A percentile compares a stretch with the other conserved stretches of the same genome.
Evolutionary conservation across 202 grass and related monocot genomes (phyloP).

Genomic region (Setaria italica): DNA sequence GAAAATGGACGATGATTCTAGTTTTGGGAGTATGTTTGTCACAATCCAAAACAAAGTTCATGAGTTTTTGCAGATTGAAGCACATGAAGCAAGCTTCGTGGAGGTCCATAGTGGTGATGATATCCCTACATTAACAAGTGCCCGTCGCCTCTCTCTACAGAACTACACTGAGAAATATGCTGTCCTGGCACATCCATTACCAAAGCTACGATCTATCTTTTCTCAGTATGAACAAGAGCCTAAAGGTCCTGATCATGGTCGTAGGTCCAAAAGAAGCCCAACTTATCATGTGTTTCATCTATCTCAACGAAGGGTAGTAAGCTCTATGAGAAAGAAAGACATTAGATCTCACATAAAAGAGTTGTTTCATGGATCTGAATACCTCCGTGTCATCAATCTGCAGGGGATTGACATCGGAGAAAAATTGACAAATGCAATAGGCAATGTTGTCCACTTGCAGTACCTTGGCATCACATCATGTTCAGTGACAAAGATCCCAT

Average conservation of each 20-base stretch:
- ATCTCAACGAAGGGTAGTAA: neutral
- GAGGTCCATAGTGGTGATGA: conserved; percentile 23
- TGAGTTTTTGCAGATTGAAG: conserved; percentile 25
- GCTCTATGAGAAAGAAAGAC: conserved; percentile 13
- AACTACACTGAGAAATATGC: conserved; percentile 31
- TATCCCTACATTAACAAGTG: neutral
- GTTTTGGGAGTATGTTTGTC: neutral
- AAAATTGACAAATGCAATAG: conserved; percentile 43
- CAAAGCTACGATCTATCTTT: conserved; percentile 43
- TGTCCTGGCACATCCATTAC: neutral
- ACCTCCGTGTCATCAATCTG: conserved; percentile 51
- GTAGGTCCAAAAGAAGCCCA: neutral
- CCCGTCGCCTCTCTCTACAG: conserved; percentile 34
- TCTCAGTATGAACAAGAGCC: conserved; percentile 30
- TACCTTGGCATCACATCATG: conserved; percentile 60
- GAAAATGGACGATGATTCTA: conserved; percentile 13
- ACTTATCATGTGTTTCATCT: neutral
- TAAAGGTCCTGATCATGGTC: neutral
- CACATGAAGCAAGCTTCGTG: conserved; percentile 41
- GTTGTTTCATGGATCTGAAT: conserved; percentile 46
- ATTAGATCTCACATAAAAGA: conserved; percentile 32
- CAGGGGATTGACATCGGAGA: conserved; percentile 49
- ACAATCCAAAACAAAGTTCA: conserved; percentile 20
- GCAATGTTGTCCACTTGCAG: conserved; percentile 48
- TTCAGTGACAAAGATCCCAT: conserved; percentile 9